Evolutionary conservation across 495 filamentous ascomycete genomes (phyloP), one percentile per base, ranked within the genome.

Genomic region (Xylaria bambusicola): DNA sequence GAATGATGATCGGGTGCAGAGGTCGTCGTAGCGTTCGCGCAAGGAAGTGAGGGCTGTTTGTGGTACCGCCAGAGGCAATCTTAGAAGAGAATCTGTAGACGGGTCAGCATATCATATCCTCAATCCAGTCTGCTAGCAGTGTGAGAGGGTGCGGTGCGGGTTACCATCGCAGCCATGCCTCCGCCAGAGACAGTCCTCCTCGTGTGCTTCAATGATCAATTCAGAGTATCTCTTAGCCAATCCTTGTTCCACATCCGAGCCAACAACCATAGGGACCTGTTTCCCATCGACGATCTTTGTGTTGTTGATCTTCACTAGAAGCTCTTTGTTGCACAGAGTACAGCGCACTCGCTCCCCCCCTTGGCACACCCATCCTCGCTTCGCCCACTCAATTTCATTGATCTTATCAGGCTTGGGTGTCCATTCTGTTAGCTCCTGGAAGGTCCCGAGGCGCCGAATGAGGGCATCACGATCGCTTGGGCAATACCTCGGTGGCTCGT

Each of bases 331-430:
- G 69, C 94, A 98, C 4, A 93, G 84, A 29, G 84, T 85, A 72
- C 94, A 98, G 23, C 82, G 82, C 36, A 98, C 92, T 10, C 87
- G 85, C 72, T 94, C 89, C 63, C 85, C 85, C 62, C 87, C 89
- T 20, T 87, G 83, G 68, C 93, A 97, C 2, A 85, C 80, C 94
- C 94, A 98, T 2, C 94, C 94, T 29, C 89, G 80, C 77, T 93
- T 97, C 6, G 93, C 92, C 95, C 95, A 98, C 72, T 90, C 86
- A 6, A 97, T 89, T 74, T 98, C 94, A 67, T 85, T 92, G 62
- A 98, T 87, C 35, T 77, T 74, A 10, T 89, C 79, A 3, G 94
- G 91, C 75, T 89, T 98, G 53, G 79, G 87, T 63, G 80, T 84
- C 94, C 94, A 98, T 67, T 89, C 84, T 58, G 91, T 92, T 42